Conservation (phyloP, 2,329 filamentous ascomycete species). For the Chalaropsis ovoidea region DNA sequence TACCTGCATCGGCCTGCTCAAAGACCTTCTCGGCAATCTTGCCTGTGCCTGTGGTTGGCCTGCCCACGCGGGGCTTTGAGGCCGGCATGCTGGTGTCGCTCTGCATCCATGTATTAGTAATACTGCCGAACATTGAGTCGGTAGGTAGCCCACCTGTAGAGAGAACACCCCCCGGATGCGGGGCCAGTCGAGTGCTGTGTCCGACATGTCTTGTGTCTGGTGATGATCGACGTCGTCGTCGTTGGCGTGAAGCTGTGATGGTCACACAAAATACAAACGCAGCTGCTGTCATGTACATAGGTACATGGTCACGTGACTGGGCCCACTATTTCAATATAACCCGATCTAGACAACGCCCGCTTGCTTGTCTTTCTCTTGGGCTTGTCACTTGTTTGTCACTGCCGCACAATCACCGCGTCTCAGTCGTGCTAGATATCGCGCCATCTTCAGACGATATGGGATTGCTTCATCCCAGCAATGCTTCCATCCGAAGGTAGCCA, state of each 20-base stretch:
- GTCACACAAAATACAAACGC: not conserved
- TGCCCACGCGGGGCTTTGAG: not conserved
- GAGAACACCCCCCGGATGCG: not conserved
- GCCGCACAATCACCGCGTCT: too few relatives aligned
- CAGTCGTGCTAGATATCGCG: too few relatives aligned
- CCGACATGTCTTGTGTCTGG: not conserved
- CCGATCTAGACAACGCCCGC: not conserved
- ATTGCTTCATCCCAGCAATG: too few relatives aligned
- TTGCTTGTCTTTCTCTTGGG: not conserved
- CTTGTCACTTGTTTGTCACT: too few relatives aligned
- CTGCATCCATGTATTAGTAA: not conserved
- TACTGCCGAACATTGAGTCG: not conserved
- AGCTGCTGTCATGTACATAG: not conserved
- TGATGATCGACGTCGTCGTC: not conserved
- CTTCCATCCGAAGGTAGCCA: too few relatives aligned
- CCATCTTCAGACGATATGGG: too few relatives aligned
- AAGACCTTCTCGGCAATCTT: not conserved
- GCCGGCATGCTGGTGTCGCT: not conserved
- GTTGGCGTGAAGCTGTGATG: not conserved
- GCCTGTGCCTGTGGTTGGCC: not conserved
- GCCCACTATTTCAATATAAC: not conserved
- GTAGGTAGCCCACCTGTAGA: not conserved
- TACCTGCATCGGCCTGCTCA: constrained; percentile 14
- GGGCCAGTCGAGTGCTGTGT: not conserved
- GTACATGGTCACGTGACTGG: not conserved